Evolutionary conservation across 2,329 filamentous ascomycete genomes (phyloP).

Genomic region (Venturia pyrina): DNA sequence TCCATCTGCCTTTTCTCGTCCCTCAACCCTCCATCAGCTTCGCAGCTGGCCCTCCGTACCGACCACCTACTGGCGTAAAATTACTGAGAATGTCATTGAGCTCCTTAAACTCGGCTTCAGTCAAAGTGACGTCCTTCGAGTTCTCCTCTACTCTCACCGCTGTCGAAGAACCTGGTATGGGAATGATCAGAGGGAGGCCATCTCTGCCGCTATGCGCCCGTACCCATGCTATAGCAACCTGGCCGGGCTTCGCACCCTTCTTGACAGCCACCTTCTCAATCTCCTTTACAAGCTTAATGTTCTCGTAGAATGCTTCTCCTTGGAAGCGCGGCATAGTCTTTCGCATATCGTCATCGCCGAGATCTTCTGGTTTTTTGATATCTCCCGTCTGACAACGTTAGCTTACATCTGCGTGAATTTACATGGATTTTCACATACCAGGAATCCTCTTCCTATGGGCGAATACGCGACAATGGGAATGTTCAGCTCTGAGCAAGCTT

Average conservation of each 20-base stretch:
- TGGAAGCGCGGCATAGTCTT: constrained; percentile 31
- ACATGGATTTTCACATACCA: background rate
- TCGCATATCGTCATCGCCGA: constrained; percentile 15
- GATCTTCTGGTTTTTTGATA: constrained; percentile 29
- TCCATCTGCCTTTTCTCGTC: background rate
- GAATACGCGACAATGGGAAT: constrained; percentile 70
- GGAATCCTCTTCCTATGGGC: constrained; percentile 54
- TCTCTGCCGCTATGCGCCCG: constrained; percentile 23
- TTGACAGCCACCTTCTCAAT: constrained; percentile 22
- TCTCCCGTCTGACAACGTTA: constrained; percentile 29
- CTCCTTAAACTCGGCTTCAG: constrained; percentile 29
- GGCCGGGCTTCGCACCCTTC: constrained; percentile 15
- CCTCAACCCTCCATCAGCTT: background rate
- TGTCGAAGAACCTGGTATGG: constrained; percentile 29
- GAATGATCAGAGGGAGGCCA: constrained; percentile 23
- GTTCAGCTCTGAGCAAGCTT: constrained; percentile 47
- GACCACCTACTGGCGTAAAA: background rate
- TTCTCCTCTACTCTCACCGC: constrained; percentile 17
- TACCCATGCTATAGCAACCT: constrained; percentile 26
- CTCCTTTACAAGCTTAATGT: constrained; percentile 24
- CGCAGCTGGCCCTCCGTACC: background rate
- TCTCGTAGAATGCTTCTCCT: constrained; percentile 29
- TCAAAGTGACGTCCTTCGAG: constrained; percentile 20
- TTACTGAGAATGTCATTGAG: constrained; percentile 18
- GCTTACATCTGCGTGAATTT: background rate